These are phyloP conservation scores for Oryza brachyantha DNA, from an alignment of 176 grass and related monocot genomes.

Conservation along the genomic window DNA sequence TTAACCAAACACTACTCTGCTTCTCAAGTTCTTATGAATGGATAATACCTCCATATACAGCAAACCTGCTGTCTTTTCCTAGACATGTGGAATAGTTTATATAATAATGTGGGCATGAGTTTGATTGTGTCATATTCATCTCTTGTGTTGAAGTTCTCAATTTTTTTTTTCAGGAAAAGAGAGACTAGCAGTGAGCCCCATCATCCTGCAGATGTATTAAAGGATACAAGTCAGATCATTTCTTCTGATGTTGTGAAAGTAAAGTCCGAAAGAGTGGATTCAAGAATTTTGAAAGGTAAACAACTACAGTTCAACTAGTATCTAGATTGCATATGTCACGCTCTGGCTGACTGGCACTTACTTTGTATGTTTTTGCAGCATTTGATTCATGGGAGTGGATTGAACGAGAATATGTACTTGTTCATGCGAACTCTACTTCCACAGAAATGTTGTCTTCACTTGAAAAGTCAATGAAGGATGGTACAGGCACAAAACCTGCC, in stretches of 20 bases:
- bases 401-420: conserved; percentile 64
- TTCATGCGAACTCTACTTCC: conserved; percentile 49
- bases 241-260: conserved; percentile 24
- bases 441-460: conserved; percentile 46
- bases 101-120: neutral
- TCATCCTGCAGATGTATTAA: conserved; percentile 21
- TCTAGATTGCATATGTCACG: neutral
- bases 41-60: neutral
- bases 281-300: conserved; percentile 38
- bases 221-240: conserved; percentile 14
- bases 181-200: neutral
- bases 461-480: conserved; percentile 41
- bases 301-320: neutral
- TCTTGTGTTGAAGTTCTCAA: neutral
- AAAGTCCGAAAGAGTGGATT: conserved; percentile 38
- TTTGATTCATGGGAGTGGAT: conserved; percentile 74
- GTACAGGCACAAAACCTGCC: conserved; percentile 30
- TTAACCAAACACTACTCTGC: neutral
- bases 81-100: conserved; percentile 8
- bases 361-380: conserved; percentile 41
- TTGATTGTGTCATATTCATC: conserved; percentile 15
- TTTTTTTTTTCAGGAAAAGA: conserved; percentile 34
- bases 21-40: conserved; percentile 3
- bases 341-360: conserved; percentile 24
- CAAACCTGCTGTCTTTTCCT: neutral